Base-by-base conservation (phyloP, 1,284 basidiomycete genomes). In the Cutaneotrichosporon arboriforme region DNA sequence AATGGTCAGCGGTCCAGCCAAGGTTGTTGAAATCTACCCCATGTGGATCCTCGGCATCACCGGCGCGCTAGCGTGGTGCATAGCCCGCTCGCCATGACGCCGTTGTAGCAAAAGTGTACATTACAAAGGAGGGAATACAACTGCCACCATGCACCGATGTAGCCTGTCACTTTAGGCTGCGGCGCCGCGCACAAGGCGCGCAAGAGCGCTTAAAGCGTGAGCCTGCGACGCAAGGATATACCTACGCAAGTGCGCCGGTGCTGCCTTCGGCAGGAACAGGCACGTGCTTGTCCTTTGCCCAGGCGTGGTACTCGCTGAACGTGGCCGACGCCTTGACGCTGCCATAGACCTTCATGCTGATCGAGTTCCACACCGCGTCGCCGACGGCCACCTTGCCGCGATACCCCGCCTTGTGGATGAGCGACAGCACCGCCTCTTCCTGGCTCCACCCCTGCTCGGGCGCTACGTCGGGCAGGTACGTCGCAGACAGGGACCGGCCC, bases 401-500 rank as follows among this genome's bases (percentile, higher is more conserved):
- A 83, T 86, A 97, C 4, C 90, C 92, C 5, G 92, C 90, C 76
- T 98, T 98, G 55, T 83, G 82, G 59, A 97, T 91, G 14, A 91
- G 90, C 63, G 84, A 90, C 63, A 93, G 85, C 40, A 98, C 78
- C 2, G 94, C 86, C 69, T 96, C 88, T 49, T 85, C 77, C 78
- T 88, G 87, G 54, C 84, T 83, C 94, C 94, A 98, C 3, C 89
- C 91, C 75, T 97, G 94, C 46, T 90, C 90, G 1, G 85, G 82
- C 38, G 88, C 86, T 49, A 98, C 87, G 57, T 97, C 86, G 3
- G 94, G 94, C n/a, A 98, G 81, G 73, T 96, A 98, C 1, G 90
- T 94, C 3, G 93, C 93, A 4, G 84, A 84, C 61, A 96, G 84
- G 3, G 79, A 78, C 52, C 82, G 62, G 23, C 53, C 46, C 17